Percentiles rank a stretch among this genome's conserved stretches.
phyloP scores from a whole-genome alignment of 768 basidiomycete species.

The Tephrocybe sp. region DNA sequence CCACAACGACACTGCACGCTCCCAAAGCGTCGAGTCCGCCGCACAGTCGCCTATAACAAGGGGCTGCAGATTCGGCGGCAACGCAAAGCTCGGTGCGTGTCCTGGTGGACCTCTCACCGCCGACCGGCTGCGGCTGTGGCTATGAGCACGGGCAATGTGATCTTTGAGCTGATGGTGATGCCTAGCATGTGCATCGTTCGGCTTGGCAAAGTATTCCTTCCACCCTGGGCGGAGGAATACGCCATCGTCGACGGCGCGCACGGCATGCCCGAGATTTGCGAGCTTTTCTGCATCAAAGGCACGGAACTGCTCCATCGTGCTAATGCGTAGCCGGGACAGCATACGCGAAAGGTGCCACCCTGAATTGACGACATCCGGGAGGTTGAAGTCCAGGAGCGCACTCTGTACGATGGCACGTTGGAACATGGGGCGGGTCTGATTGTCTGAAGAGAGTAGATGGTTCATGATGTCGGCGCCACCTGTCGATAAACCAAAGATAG shows the following conservation, averaged over 20 bases:
- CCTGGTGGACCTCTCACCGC: slow-evolving; percentile 19
- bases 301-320: slow-evolving; percentile 63
- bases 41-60: slow-evolving; percentile 76
- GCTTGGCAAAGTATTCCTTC: slow-evolving; percentile 44
- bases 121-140: slow-evolving; percentile 23
- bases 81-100: slow-evolving; percentile 20
- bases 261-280: slow-evolving; percentile 44
- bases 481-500: slow-evolving; percentile 50
- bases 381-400: slow-evolving; percentile 58
- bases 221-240: slow-evolving; percentile 65
- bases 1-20: slow-evolving; percentile 61
- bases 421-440: slow-evolving; percentile 62
- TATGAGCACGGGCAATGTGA: slow-evolving; percentile 22
- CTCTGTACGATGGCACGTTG: slow-evolving; percentile 78
- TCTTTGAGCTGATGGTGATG: slow-evolving; percentile 27
- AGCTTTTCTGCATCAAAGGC: slow-evolving; percentile 58
- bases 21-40: slow-evolving; percentile 66
- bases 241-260: slow-evolving; percentile 69
- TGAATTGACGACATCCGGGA: slow-evolving; percentile 59
- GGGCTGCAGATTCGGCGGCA: slow-evolving; percentile 50
- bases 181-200: slow-evolving; percentile 27
- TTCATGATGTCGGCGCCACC: slow-evolving; percentile 60
- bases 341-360: slow-evolving; percentile 69
- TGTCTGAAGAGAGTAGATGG: slow-evolving; percentile 64
- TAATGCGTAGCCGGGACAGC: slow-evolving; percentile 54